These are phyloP conservation scores for Bertia moriformis DNA, from an alignment of 2,329 filamentous ascomycete genomes.

Conservation along the genomic window DNA sequence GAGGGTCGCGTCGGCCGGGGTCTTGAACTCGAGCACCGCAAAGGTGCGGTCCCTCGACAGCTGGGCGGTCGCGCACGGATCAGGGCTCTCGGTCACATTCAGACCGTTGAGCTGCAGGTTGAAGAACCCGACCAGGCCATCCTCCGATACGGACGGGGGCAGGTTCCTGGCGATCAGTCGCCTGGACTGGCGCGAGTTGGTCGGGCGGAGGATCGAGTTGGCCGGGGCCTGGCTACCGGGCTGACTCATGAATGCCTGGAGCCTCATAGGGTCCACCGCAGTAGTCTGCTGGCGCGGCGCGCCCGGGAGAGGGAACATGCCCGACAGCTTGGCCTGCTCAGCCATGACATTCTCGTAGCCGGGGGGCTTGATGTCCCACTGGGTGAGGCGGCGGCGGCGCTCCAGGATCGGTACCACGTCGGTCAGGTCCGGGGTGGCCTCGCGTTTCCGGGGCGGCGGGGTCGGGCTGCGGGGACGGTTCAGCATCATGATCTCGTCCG, in stretches of 20 bases:
- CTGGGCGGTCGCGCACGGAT: slow-evolving; percentile 75
- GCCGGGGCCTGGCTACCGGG: slow-evolving; percentile 56
- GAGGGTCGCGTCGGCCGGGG: slow-evolving; percentile 73
- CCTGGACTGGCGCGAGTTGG: slow-evolving; percentile 86
- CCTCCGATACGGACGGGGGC: slow-evolving; percentile 58
- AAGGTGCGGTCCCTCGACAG: slow-evolving; percentile 67
- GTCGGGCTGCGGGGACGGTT: slow-evolving; percentile 61
- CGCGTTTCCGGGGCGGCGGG: slow-evolving; percentile 75
- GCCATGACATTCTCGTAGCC: slow-evolving; percentile 97
- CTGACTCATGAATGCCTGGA: slow-evolving; percentile 92
- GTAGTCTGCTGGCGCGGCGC: slow-evolving; percentile 86
- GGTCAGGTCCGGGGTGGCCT: slow-evolving; percentile 89
- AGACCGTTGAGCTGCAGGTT: slow-evolving; percentile 94
- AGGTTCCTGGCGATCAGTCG: slow-evolving; percentile 79
- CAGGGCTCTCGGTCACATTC: slow-evolving; percentile 70
- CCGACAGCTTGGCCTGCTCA: slow-evolving; percentile 90
- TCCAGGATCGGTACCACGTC: slow-evolving; percentile 69
- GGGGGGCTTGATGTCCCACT: slow-evolving; percentile 98
- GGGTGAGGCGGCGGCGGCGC: slow-evolving; percentile 81
- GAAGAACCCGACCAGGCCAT: slow-evolving; percentile 70
- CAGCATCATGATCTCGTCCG: too few relatives aligned
- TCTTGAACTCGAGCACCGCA: slow-evolving; percentile 82
- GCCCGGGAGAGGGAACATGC: slow-evolving; percentile 94
- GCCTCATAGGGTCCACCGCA: slow-evolving; percentile 85
- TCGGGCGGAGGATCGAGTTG: slow-evolving; percentile 73